phyloP scores from a whole-genome alignment of 1,139 yeast genomes.

The Nakaseomyces kungkrabaensis region DNA sequence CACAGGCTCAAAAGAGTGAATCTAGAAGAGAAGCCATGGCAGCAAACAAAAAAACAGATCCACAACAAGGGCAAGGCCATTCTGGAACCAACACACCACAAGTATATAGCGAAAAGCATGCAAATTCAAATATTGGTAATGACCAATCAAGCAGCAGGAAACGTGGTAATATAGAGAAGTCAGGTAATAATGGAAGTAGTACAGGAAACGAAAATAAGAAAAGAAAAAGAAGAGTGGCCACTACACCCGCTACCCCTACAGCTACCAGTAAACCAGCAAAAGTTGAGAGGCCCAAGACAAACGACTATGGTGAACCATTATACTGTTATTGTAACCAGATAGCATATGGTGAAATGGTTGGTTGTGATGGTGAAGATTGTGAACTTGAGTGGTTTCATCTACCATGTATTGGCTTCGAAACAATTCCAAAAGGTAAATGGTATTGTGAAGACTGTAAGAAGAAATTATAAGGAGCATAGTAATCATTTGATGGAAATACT shows the following conservation, averaged over 20 bases:
- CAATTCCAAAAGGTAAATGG: slow-evolving; percentile 95
- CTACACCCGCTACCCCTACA: slow-evolving; percentile 4
- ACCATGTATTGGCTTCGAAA: slow-evolving; percentile 85
- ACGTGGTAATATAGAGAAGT: neutral
- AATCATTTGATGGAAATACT: neutral
- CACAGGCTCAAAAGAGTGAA: slow-evolving; percentile 68
- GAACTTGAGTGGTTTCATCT: slow-evolving; percentile 95
- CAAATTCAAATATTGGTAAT: slow-evolving; percentile 7
- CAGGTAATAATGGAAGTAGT: slow-evolving; percentile 9
- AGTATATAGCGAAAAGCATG: slow-evolving; percentile 13
- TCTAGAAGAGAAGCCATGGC: slow-evolving; percentile 87
- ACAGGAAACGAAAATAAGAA: slow-evolving; percentile 10
- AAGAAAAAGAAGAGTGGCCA: slow-evolving; percentile 10
- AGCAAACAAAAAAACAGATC: slow-evolving; percentile 48
- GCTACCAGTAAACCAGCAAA: neutral
- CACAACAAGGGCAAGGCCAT: slow-evolving; percentile 12
- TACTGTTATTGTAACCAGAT: slow-evolving; percentile 95
- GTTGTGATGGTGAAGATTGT: slow-evolving; percentile 92
- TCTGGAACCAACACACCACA: slow-evolving; percentile 2
- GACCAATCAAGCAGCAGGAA: slow-evolving; percentile 6
- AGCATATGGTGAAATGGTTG: slow-evolving; percentile 98
- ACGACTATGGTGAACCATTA: slow-evolving; percentile 48
- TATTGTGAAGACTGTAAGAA: slow-evolving; percentile 77
- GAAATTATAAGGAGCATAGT: neutral
- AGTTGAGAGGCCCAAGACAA: slow-evolving; percentile 17